Conservation (phyloP, 176 grass and related monocot species). For the Secale cereale region DNA sequence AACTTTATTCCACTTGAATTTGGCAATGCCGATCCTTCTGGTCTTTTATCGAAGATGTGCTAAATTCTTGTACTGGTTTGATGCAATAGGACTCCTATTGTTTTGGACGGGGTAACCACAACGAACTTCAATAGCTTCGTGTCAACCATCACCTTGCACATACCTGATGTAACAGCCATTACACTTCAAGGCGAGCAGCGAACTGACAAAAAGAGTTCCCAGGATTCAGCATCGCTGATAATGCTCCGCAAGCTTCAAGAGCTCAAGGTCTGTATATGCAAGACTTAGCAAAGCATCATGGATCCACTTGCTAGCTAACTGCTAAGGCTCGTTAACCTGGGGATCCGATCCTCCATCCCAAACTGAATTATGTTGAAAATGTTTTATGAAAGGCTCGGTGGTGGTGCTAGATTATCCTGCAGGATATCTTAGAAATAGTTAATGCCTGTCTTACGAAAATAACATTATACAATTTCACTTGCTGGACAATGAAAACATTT, state of each 20-base stretch:
- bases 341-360: background rate
- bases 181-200: constrained; percentile 51
- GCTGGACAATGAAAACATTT: background rate
- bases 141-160: constrained; percentile 67
- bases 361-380: background rate
- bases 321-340: background rate
- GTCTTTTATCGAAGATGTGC: background rate
- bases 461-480: background rate
- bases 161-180: constrained; percentile 58
- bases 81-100: constrained; percentile 45
- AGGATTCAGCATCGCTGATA: constrained; percentile 72
- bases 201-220: constrained; percentile 70
- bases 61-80: background rate
- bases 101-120: constrained; percentile 47
- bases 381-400: background rate
- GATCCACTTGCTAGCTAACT: background rate
- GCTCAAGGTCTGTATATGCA: constrained; percentile 39
- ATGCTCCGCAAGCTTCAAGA: constrained; percentile 72
- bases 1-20: constrained; percentile 16
- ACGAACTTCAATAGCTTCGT: constrained; percentile 66
- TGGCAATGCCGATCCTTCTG: background rate
- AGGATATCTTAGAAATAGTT: background rate
- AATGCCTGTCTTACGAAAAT: background rate
- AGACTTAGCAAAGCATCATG: constrained; percentile 24
- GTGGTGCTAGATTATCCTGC: background rate